A percentile compares a stretch with the other conserved stretches of the same genome.
phyloP scores from a whole-genome alignment of 371 early-diverging fungal species.

The Rhizopus stolonifer region DNA sequence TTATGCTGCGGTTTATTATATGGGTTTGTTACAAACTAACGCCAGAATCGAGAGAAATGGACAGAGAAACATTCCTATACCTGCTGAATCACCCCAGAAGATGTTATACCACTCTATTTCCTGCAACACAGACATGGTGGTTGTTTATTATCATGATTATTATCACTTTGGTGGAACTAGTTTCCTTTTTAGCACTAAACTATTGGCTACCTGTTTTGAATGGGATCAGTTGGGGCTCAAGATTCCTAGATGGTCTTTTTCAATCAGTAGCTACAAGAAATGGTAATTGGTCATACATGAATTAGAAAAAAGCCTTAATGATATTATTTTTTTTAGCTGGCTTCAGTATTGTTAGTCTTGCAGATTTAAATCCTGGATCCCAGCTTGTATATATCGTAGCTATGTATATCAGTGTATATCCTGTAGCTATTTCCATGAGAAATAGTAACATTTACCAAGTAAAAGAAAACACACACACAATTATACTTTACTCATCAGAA shows the following conservation, averaged over 20 bases:
- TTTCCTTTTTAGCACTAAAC: slow-evolving; percentile 45
- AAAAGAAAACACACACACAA: not conserved
- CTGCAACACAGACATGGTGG: slow-evolving; percentile 50
- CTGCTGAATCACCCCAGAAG: slow-evolving; percentile 49
- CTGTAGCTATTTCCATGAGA: slow-evolving; percentile 53
- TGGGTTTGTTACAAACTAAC: slow-evolving; percentile 36
- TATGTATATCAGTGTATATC: slow-evolving; percentile 58
- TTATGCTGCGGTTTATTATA: slow-evolving; percentile 41
- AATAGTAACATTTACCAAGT: slow-evolving; percentile 54
- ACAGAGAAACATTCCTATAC: slow-evolving; percentile 39
- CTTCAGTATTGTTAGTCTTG: slow-evolving; percentile 40
- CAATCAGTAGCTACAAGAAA: slow-evolving; percentile 51
- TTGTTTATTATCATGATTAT: slow-evolving; percentile 35
- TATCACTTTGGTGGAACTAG: slow-evolving; percentile 39
- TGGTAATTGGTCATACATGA: slow-evolving; percentile 22
- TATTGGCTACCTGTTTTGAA: slow-evolving; percentile 44
- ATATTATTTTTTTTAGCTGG: slow-evolving; percentile 29
- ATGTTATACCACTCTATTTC: slow-evolving; percentile 47
- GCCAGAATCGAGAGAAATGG: slow-evolving; percentile 28
- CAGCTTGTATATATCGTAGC: slow-evolving; percentile 48
- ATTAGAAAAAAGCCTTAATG: not conserved
- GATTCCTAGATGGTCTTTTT: slow-evolving; percentile 47
- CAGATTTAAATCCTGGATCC: slow-evolving; percentile 46
- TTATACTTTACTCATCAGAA: not conserved
- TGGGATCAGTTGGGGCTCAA: slow-evolving; percentile 41